Conservation (phyloP, 805 yeast species). For the Hanseniaspora singularis region DNA sequence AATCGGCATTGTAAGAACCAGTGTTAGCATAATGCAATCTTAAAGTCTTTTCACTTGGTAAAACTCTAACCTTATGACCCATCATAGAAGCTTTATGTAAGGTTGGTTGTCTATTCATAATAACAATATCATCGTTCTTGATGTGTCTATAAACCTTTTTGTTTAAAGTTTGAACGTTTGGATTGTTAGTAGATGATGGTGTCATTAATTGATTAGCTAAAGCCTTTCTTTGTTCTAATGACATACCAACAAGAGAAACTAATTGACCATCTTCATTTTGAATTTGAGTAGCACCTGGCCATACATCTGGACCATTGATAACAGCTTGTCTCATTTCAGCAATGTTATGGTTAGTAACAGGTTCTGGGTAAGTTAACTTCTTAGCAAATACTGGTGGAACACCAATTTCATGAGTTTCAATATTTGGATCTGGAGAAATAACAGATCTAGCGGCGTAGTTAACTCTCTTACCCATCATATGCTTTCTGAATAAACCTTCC, state of each 20-base stretch:
- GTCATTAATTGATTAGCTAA: constrained; percentile 88
- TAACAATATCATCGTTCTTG: constrained; percentile 84
- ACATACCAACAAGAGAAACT: constrained; percentile 75
- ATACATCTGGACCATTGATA: constrained; percentile 89
- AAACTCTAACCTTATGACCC: constrained; percentile 96
- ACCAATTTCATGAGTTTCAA: constrained; percentile 96
- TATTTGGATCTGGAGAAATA: constrained; percentile 95
- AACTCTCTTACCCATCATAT: constrained; percentile 99
- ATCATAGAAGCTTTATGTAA: constrained; percentile 98
- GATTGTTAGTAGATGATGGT: constrained; percentile 40
- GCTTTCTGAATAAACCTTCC: constrained; percentile 95
- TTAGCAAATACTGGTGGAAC: constrained; percentile 97
- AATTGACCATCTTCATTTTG: constrained; percentile 90
- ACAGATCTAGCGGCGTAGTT: constrained; percentile 98
- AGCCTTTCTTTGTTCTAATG: constrained; percentile 85
- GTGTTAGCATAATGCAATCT: constrained; percentile 97
- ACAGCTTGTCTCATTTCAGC: constrained; percentile 88
- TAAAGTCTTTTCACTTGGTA: constrained; percentile 94
- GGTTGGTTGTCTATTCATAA: constrained; percentile 99
- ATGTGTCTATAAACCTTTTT: constrained; percentile 93
- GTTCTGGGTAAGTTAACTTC: constrained; percentile 94
- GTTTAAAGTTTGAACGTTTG: constrained; percentile 51
- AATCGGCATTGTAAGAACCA: constrained; percentile 97
- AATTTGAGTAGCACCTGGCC: constrained; percentile 98
- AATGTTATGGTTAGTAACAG: constrained; percentile 85